phyloP scores from a whole-genome alignment of 2,329 filamentous ascomycete genomes.

The Fusarium siculi region DNA sequence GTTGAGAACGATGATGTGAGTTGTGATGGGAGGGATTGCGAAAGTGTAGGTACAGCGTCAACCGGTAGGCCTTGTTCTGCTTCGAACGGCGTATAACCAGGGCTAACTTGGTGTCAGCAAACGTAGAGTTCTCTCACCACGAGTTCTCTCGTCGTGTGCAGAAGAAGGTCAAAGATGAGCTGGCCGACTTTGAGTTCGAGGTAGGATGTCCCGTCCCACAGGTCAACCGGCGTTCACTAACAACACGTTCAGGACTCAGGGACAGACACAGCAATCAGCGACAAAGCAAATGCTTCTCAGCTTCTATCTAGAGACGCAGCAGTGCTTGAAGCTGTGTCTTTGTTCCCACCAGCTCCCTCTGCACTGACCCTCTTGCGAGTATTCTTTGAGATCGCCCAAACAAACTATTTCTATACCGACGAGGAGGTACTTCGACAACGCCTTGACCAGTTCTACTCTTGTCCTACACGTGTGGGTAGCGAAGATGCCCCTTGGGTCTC shows the following conservation, averaged over 20 bases:
- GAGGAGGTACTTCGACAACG: conserved; percentile 27
- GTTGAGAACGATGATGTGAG: neutral
- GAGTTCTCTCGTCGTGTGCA: conserved; percentile 24
- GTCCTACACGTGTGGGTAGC: neutral
- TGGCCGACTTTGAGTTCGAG: neutral
- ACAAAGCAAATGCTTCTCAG: neutral
- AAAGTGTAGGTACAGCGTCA: neutral
- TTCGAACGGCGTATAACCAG: neutral
- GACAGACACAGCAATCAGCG: neutral
- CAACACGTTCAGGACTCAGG: conserved; percentile 2
- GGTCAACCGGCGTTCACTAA: neutral
- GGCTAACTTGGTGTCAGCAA: neutral
- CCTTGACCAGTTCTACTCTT: conserved; percentile 32
- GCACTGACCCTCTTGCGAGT: conserved; percentile 29
- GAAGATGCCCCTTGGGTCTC: conserved; percentile 35
- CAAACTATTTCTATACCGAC: conserved; percentile 41
- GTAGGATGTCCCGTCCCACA: neutral
- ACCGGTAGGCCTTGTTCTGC: neutral
- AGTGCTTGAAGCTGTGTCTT: conserved; percentile 25
- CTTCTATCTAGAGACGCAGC: conserved; percentile 10
- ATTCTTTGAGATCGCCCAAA: conserved; percentile 39
- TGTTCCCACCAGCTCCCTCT: conserved; percentile 28
- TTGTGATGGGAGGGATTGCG: neutral
- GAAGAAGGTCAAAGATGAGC: conserved; percentile 15
- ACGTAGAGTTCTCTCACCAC: conserved; percentile 25